Conservation (phyloP, 164 flowering plant species). For the Pachysandra terminalis region DNA sequence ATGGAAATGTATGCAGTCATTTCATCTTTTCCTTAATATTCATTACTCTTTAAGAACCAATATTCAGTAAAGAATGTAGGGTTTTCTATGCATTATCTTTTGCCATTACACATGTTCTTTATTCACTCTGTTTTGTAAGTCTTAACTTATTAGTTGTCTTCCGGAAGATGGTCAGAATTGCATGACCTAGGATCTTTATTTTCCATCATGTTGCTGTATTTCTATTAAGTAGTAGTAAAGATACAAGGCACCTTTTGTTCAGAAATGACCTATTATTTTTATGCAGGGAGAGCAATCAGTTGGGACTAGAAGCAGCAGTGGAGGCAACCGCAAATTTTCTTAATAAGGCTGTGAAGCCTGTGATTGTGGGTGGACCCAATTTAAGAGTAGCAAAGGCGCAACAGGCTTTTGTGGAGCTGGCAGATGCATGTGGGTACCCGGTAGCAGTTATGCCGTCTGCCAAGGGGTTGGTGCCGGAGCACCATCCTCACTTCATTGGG, state of each 20-base stretch:
- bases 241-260: not conserved
- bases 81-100: too few species aligned
- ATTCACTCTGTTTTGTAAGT: too few species aligned
- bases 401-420: slow-evolving; percentile 50
- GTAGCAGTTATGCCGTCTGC: slow-evolving; percentile 69
- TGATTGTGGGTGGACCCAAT: slow-evolving; percentile 64
- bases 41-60: too few species aligned
- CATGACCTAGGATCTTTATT: not conserved
- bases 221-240: not conserved
- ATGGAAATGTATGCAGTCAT: too few species aligned
- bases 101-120: too few species aligned
- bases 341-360: slow-evolving; percentile 70
- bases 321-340: slow-evolving; percentile 60
- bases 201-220: not conserved
- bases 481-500: slow-evolving; percentile 64
- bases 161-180: too few species aligned
- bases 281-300: slow-evolving; percentile 59
- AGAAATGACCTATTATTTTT: slow-evolving; percentile 1
- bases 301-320: slow-evolving; percentile 68
- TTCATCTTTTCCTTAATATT: too few species aligned
- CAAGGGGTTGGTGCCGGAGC: slow-evolving; percentile 71
- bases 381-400: slow-evolving; percentile 57
- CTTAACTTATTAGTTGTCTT: too few species aligned
- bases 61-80: too few species aligned
- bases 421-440: slow-evolving; percentile 64